phyloP scores from a whole-genome alignment of 768 basidiomycete genomes.

The Fistulinella prunicolor region DNA sequence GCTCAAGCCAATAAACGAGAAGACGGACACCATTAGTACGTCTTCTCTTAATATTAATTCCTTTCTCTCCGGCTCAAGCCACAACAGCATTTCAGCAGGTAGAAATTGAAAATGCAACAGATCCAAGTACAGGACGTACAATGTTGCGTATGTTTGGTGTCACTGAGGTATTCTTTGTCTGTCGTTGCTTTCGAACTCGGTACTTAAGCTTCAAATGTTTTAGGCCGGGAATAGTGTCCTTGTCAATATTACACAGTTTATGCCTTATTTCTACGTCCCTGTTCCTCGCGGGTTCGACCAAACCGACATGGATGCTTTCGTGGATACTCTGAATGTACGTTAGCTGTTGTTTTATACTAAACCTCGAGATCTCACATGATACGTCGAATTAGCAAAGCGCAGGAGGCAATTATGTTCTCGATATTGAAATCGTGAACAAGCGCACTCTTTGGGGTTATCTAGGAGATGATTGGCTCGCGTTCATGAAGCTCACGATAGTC shows the following conservation, averaged over 20 bases:
- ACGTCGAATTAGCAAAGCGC: conserved; percentile 18
- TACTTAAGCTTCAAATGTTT: background rate
- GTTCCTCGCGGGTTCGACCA: conserved; percentile 79
- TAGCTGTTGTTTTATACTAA: background rate
- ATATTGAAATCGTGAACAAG: conserved; percentile 58
- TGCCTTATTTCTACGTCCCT: conserved; percentile 92
- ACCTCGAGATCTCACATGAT: background rate
- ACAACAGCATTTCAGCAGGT: conserved; percentile 90
- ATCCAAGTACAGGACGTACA: conserved; percentile 39
- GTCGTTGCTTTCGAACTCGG: background rate
- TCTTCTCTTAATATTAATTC: background rate
- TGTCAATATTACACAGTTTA: conserved; percentile 74
- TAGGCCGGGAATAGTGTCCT: conserved; percentile 89
- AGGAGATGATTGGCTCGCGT: conserved; percentile 75
- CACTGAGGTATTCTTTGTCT: conserved; percentile 58
- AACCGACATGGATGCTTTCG: conserved; percentile 65
- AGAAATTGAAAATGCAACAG: conserved; percentile 74
- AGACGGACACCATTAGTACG: conserved; percentile 68
- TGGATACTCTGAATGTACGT: conserved; percentile 72
- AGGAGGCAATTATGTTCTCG: conserved; percentile 41
- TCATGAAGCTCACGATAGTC: conserved; percentile 78
- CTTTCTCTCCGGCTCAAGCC: background rate
- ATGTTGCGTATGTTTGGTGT: conserved; percentile 83
- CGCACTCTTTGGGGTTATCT: conserved; percentile 85
- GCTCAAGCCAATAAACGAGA: conserved; percentile 52